Base-by-base conservation (phyloP, 2,329 filamentous ascomycete genomes). In the Coleophoma crateriformis region DNA sequence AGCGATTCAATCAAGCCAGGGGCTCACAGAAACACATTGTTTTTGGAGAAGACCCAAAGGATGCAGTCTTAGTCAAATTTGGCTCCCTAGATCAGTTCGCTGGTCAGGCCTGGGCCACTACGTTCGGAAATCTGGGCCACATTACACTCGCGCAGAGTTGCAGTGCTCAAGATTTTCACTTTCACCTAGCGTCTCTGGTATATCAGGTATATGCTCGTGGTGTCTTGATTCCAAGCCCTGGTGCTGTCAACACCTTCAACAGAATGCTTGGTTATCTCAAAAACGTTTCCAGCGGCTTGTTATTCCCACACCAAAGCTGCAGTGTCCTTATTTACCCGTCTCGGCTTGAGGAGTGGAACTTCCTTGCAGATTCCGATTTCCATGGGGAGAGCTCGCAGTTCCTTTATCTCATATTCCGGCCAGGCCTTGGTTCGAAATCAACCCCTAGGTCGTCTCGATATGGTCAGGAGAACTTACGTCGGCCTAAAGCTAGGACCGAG, bases 301-400 rank as follows among this genome's bases (percentile, higher is more conserved):
- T 61, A 7, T 54, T 49, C 45, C 33, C 39, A 7, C 50, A 49
- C 37, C 20, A 39, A 11, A 33, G 46, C 4, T 63, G 60, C 37
- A 44, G 46, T 7, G 52, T 64, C 47, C 46, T 65, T 8, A 19
- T 60, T 13, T 63, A 56, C 50, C 61, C 62, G 7, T 42, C 50
- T 13, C 54, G 39, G 43, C 54, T 45, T 19, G 59, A 60, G 41
- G 59, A 62, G 46, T 65, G 62, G 62, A 58, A 51, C 27, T 63
- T 58, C 22, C 32, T 65, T 8, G 58, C 58, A n/a, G 50, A 2
- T 42, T 15, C 20, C 15, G 48, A 5, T 34, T 11, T 7, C 49
- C 15, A 15, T 35, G n/a, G 7, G 5, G 32, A 19, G 10, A 15
- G 55, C 14, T 43, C 45, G 17, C 50, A 43, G 44, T 45, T 65